Conservation (phyloP, 768 basidiomycete species). For the Amanita brunnescens region DNA sequence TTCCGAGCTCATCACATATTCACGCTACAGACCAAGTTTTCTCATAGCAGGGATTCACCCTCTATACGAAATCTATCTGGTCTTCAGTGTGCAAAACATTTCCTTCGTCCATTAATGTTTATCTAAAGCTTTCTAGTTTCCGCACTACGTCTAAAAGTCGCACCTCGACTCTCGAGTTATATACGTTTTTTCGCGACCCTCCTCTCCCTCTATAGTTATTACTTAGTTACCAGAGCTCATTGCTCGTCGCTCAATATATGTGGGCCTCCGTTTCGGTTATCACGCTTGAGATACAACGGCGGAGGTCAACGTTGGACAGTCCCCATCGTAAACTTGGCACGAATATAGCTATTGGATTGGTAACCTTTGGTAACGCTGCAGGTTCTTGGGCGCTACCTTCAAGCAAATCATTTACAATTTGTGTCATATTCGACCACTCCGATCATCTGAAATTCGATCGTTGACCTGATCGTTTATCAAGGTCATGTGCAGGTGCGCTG, state of each 20-base stretch:
- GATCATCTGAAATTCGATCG: not conserved
- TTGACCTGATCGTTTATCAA: not conserved
- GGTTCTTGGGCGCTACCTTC: no score
- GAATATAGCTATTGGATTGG: no score
- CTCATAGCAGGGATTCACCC: not conserved
- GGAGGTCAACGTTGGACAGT: no score
- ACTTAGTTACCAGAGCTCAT: no score
- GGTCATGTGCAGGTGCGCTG: not conserved
- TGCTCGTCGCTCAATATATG: no score
- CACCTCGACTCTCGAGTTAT: not conserved
- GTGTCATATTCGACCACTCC: no score
- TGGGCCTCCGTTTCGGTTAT: no score
- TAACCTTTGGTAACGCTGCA: no score
- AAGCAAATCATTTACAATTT: no score
- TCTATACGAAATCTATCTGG: not conserved
- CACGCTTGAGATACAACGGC: no score
- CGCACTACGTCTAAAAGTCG: not conserved
- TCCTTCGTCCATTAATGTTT: not conserved
- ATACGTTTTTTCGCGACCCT: not conserved
- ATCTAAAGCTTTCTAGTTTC: not conserved
- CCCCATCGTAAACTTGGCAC: no score
- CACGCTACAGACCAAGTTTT: not conserved
- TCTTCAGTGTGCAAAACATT: not conserved
- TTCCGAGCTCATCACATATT: not conserved
- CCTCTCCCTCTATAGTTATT: no score